These are phyloP conservation scores for Wolfiporia cocos DNA, from an alignment of 1,284 basidiomycete genomes.

Conservation along the genomic window DNA sequence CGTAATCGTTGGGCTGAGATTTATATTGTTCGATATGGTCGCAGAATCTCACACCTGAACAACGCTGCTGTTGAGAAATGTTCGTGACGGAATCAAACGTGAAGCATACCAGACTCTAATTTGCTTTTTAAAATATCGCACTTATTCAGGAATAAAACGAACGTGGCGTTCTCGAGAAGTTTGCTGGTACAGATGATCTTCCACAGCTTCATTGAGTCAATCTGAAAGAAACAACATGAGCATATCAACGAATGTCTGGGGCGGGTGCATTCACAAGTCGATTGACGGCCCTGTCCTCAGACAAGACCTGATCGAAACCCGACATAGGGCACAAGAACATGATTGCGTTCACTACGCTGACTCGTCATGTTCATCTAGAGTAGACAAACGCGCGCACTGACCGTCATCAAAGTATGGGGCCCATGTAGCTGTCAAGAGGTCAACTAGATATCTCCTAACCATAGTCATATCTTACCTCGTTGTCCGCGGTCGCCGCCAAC, in stretches of 20 bases:
- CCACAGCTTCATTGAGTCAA: conserved; percentile 54
- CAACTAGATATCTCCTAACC: not conserved
- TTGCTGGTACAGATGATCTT: conserved; percentile 50
- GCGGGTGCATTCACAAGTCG: conserved; percentile 36
- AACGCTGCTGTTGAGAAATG: not conserved
- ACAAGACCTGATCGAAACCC: conserved; percentile 53
- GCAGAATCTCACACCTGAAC: conserved; percentile 38
- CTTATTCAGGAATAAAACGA: conserved; percentile 60
- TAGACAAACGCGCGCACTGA: too few species aligned
- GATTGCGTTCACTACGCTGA: conserved; percentile 49
- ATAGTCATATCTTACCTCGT: conserved; percentile 32
- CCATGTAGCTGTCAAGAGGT: conserved; percentile 39
- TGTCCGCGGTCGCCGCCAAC: conserved; percentile 53
- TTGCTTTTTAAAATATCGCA: conserved; percentile 50
- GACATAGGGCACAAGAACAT: conserved; percentile 60
- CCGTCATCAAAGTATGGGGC: conserved; percentile 60
- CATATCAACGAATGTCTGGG: not conserved
- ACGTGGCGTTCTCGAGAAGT: conserved; percentile 41
- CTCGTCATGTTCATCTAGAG: too few species aligned
- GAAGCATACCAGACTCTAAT: conserved; percentile 32
- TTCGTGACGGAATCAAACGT: too few species aligned
- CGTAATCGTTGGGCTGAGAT: conserved; percentile 42
- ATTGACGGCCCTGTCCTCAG: conserved; percentile 49
- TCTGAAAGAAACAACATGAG: conserved; percentile 21
- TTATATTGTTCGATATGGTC: conserved; percentile 48